phyloP scores from a whole-genome alignment of 2,329 filamentous ascomycete genomes.

The Escovopsis sp. region DNA sequence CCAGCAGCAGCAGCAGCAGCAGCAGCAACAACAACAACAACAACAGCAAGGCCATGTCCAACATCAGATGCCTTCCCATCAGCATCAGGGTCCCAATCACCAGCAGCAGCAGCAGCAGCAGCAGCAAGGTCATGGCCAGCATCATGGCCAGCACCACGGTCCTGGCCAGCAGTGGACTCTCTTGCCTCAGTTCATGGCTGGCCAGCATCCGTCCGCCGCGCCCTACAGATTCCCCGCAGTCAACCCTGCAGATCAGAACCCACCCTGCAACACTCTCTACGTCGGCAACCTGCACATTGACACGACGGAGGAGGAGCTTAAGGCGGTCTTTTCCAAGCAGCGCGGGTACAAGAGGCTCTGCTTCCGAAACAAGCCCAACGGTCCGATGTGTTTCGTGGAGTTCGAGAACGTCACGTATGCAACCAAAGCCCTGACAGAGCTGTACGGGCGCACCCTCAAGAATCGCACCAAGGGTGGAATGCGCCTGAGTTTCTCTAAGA shows the following conservation, averaged over 20 bases:
- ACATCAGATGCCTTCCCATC: too few species aligned
- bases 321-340: slow-evolving; percentile 82
- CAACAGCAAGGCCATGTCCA: too few species aligned
- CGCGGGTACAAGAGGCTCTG: slow-evolving; percentile 90
- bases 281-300: slow-evolving; percentile 92
- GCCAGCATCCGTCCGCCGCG: slow-evolving; percentile 26
- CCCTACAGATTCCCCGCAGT: slow-evolving; percentile 64
- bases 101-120: not conserved
- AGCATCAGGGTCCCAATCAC: too few species aligned
- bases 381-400: slow-evolving; percentile 97
- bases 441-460: slow-evolving; percentile 75
- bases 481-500: slow-evolving; percentile 91
- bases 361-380: slow-evolving; percentile 87
- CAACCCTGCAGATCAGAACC: slow-evolving; percentile 91
- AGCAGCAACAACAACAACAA: too few species aligned
- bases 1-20: too few species aligned
- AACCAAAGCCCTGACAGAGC: slow-evolving; percentile 75
- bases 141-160: not conserved
- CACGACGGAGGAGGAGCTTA: slow-evolving; percentile 89
- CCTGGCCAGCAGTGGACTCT: not conserved
- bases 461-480: slow-evolving; percentile 94
- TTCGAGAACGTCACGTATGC: slow-evolving; percentile 89
- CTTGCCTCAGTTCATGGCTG: not conserved
- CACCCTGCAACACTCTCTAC: slow-evolving; percentile 93
- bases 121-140: not conserved